Percentiles rank a stretch among this genome's conserved stretches.
These are phyloP conservation scores for Poa annua DNA, from an alignment of 176 grass and related monocot genomes.

Conservation along the genomic window DNA sequence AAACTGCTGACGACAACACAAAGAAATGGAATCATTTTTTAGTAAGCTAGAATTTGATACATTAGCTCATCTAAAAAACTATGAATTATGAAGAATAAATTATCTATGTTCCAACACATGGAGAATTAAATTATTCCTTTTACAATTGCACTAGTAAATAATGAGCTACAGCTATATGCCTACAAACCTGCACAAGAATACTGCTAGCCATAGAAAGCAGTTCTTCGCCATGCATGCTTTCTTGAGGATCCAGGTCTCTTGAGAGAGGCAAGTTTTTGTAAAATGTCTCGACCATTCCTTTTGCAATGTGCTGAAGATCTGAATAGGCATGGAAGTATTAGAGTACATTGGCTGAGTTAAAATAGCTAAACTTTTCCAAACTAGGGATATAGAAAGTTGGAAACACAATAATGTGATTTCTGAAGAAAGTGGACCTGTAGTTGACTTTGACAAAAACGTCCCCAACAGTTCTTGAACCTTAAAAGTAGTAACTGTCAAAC, in stretches of 20 bases:
- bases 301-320: conserved; percentile 74
- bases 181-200: conserved; percentile 81
- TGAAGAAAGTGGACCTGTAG: conserved; percentile 48
- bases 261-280: conserved; percentile 83
- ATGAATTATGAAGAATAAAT: conserved; percentile 5
- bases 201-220: conserved; percentile 85
- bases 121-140: neutral
- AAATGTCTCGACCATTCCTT: conserved; percentile 77
- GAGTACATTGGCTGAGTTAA: conserved; percentile 26
- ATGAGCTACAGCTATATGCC: conserved; percentile 51
- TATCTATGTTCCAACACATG: too few species aligned
- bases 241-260: conserved; percentile 90
- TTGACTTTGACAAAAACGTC: conserved; percentile 61
- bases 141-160: conserved; percentile 17
- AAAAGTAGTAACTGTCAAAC: conserved; percentile 65
- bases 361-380: neutral
- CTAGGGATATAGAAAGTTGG: conserved; percentile 15
- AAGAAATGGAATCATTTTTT: neutral
- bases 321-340: conserved; percentile 42
- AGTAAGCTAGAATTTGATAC: neutral
- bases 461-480: conserved; percentile 88
- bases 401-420: conserved; percentile 14
- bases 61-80: neutral
- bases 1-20: neutral
- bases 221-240: conserved; percentile 96